Percentiles rank a stretch among this genome's conserved stretches.
phyloP scores from a whole-genome alignment of 345 rosid genomes.

The Trapa incisa region DNA sequence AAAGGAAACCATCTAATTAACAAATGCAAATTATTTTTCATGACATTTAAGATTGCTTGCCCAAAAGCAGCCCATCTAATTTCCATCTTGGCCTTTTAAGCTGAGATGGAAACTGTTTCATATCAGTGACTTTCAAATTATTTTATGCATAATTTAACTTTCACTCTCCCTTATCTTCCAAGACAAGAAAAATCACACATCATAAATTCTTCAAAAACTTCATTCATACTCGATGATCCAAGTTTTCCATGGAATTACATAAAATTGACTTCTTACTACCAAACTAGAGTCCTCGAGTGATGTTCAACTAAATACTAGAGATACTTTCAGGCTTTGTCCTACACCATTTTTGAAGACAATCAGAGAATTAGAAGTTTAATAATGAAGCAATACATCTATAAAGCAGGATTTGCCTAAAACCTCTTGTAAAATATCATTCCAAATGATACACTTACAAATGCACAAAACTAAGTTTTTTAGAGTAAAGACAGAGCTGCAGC shows the following conservation, averaged over 20 bases:
- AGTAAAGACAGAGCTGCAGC: background rate
- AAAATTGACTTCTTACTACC: background rate
- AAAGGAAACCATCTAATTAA: background rate
- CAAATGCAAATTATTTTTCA: too few species aligned
- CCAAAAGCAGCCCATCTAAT: too few species aligned
- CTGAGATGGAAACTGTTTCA: background rate
- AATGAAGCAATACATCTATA: background rate
- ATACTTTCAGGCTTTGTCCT: background rate
- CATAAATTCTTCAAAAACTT: background rate
- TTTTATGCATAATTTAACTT: constrained; percentile 1
- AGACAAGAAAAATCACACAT: too few species aligned
- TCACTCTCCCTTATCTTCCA: background rate
- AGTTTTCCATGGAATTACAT: background rate
- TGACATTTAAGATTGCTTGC: too few species aligned
- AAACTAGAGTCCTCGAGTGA: background rate
- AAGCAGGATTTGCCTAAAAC: background rate
- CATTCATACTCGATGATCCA: background rate
- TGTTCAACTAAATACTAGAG: background rate
- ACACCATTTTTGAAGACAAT: background rate
- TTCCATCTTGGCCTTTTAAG: too few species aligned
- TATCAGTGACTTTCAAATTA: background rate
- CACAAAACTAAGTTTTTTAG: background rate
- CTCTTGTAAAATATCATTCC: background rate
- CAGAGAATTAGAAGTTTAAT: background rate
- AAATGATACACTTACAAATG: background rate